These are phyloP conservation scores for Nepenthes alata DNA, from an alignment of 179 eudicot genomes.

Conservation along the genomic window DNA sequence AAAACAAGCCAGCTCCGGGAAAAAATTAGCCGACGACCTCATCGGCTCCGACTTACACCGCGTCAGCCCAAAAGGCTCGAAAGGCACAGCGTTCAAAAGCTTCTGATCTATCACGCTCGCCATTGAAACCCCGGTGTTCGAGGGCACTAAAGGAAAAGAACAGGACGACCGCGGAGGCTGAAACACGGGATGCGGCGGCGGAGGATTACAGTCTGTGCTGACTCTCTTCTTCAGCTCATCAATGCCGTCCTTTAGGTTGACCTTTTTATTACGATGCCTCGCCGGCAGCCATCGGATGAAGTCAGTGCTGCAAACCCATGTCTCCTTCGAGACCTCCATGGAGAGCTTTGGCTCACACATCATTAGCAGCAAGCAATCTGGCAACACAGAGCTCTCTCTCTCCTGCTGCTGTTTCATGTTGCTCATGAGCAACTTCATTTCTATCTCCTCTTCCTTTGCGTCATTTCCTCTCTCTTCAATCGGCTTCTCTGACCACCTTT, in stretches of 20 bases:
- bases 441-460: constrained; percentile 3
- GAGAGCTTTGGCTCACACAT: constrained; percentile 89
- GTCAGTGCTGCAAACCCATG: constrained; percentile 82
- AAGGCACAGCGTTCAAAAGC: constrained; percentile 46
- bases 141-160: constrained; percentile 37
- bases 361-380: constrained; percentile 82
- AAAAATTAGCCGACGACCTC: constrained; percentile 55
- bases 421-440: neutral
- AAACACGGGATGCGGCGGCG: constrained; percentile 4
- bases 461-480: constrained; percentile 4
- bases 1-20: constrained; percentile 33
- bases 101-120: constrained; percentile 59
- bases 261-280: constrained; percentile 24
- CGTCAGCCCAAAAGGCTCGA: constrained; percentile 71
- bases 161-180: constrained; percentile 65
- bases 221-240: constrained; percentile 26
- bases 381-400: constrained; percentile 23
- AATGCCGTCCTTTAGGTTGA: constrained; percentile 3
- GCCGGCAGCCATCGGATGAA: constrained; percentile 60
- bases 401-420: neutral
- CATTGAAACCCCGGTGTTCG: constrained; percentile 29
- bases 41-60: constrained; percentile 89
- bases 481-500: neutral
- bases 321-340: constrained; percentile 92
- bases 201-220: constrained; percentile 4